Evolutionary conservation across 805 yeast genomes (phyloP), one percentile per base, ranked within the genome.

Genomic region (Wickerhamiella shivajii): DNA sequence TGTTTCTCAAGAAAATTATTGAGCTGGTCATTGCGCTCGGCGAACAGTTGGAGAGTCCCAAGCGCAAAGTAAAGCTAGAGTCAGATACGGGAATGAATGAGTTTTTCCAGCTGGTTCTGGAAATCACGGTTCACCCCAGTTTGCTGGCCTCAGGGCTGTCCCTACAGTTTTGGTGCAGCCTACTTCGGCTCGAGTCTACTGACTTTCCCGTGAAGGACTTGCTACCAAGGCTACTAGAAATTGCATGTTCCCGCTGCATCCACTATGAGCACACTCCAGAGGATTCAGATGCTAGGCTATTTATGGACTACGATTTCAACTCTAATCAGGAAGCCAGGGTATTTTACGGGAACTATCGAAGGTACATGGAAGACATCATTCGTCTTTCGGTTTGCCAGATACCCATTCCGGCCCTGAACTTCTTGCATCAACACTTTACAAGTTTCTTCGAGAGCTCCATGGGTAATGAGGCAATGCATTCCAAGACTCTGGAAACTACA

Each of bases 91-190:
- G 80, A 49, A 60, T 79, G 5, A 64, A 63, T 19, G 71, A 67
- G 32, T 90, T 81, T 50, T 64, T 84, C 42, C 66, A 68, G 36
- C 64, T 90, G 15, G 83, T 90, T 5, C 60, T 90, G 27, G 67
- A 74, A 29, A 81, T 95, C 1, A 79, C 94, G 0, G 68, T 65
- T 46, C 90, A 83, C 49, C 78, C 81, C 17, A 79, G 93, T 46
- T 63, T 90, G 36, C 76, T 87, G n/a, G 75, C 87, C 3, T 77
- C 93, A 32, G 94, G 95, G 0, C 64, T 90, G 12, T 79, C 95
- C 0, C 57, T 90, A 33, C 94, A 84, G 51, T 77, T 90, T 60
- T 92, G 98, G 98, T 83, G 93, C 40, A 71, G 87, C 2, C 71
- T 87, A 44, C 59, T 92, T 33, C 67, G 99, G 46, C 70, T 75